Base-by-base conservation (phyloP, 139 green algal species). In the Chlorella sp. region DNA sequence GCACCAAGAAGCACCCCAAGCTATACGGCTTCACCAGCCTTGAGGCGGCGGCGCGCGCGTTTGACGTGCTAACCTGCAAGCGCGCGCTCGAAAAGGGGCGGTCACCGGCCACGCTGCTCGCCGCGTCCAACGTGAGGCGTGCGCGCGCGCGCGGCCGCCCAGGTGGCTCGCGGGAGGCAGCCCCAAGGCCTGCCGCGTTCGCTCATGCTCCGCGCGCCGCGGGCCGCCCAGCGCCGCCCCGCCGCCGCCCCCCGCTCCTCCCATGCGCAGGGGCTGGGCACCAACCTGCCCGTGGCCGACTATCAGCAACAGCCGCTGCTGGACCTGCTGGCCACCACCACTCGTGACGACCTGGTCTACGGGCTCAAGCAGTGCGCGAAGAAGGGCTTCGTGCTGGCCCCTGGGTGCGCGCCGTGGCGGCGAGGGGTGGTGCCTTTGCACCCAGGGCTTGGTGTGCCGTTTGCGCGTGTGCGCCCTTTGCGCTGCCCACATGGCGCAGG, bases 1-100 rank as follows among this genome's bases (percentile, higher is more conserved):
- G 63, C 12, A 84, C 74, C 25, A 81, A 81, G 55, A 80, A 80
- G 79, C 79, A 84, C 63, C 79, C 79, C 12, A 84, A 84, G 75
- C 72, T 84, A 23, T 84, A 84, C 23, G 79, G 79, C 1, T 84
- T 84, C 43, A 12, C 42, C 21, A 51, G 51, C 6, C 31, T 74
- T 21, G 62, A 58, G 7, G 62, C 75, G 8, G 79, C 79, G 0
- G 71, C 79, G 3, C 51, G 79, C 31, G 71, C 79, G 2, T 84
- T 84, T 56, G 79, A 84, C 70, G 35, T 84, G 21, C 72, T 84
- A 1, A 80, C 76, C 35, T 74, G 62, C 38, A 79, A 79, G 51
- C 71, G 79, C 25, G 59, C 69, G 23, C 38, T 79, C 53, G 77
- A 83, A 43, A 78, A 78, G 67, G 63, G 71, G 31, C 61, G 71